phyloP scores from a whole-genome alignment of 768 basidiomycete genomes.

The Lepiota subincarnata region DNA sequence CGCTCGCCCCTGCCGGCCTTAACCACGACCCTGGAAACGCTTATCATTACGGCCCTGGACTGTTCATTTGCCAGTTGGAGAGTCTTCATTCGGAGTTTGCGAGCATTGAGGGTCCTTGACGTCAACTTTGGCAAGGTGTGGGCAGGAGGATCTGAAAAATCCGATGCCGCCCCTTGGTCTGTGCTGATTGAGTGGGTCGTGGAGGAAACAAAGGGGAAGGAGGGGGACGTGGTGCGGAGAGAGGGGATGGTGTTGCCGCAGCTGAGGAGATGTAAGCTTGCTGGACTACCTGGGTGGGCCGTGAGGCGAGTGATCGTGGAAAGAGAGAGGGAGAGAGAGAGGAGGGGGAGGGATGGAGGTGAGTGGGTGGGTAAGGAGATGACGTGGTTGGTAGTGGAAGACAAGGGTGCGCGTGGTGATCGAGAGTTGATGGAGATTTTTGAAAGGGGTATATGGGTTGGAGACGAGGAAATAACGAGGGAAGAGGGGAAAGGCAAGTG shows the following conservation, averaged over 20 bases:
- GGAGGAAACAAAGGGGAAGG: conserved; percentile 13
- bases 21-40: conserved; percentile 24
- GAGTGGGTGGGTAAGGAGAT: conserved; percentile 25
- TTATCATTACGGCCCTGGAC: conserved; percentile 40
- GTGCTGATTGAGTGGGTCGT: conserved; percentile 16
- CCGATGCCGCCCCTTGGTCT: not conserved
- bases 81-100: conserved; percentile 30
- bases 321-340: conserved; percentile 9
- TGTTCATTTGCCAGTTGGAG: conserved; percentile 32
- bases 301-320: conserved; percentile 6
- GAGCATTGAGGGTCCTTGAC: conserved; percentile 34
- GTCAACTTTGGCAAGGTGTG: conserved; percentile 37
- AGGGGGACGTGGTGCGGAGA: not conserved
- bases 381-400: conserved; percentile 29
- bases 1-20: conserved; percentile 5
- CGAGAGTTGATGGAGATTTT: conserved; percentile 34
- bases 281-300: conserved; percentile 23
- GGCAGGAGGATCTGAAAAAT: conserved; percentile 28
- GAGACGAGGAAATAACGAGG: conserved; percentile 4
- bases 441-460: conserved; percentile 27
- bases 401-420: conserved; percentile 27
- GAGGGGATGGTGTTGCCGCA: conserved; percentile 21
- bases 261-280: conserved; percentile 25
- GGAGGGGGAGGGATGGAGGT: conserved; percentile 3
- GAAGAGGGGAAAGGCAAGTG: conserved; percentile 16